Percentiles rank a stretch among this genome's conserved stretches.
These are phyloP conservation scores for Paracoccidioides brasiliensis DNA, from an alignment of 2,329 filamentous ascomycete species.

Conservation along the genomic window DNA sequence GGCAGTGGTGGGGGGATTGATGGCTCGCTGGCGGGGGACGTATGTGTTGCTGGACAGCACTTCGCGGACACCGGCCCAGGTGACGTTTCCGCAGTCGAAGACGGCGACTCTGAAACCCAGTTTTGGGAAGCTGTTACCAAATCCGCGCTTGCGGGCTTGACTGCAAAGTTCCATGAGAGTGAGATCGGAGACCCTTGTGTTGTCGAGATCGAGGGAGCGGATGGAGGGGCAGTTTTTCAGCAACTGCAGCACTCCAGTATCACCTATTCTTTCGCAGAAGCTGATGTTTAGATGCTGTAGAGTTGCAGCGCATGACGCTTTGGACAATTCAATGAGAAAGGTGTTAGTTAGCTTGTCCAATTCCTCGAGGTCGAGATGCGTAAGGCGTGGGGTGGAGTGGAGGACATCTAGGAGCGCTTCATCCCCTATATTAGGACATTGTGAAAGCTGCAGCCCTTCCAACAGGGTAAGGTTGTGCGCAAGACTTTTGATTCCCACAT, in stretches of 20 bases:
- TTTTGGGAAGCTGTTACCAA: slow-evolving; percentile 36
- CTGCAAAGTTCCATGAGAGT: slow-evolving; percentile 71
- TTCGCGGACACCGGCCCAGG: slow-evolving; percentile 82
- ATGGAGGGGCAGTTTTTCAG: slow-evolving; percentile 62
- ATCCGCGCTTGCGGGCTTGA: slow-evolving; percentile 57
- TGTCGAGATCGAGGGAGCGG: slow-evolving; percentile 71
- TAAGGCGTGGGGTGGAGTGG: slow-evolving; percentile 61
- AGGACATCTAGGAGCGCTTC: slow-evolving; percentile 58
- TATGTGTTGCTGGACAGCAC: slow-evolving; percentile 76
- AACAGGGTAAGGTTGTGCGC: slow-evolving; percentile 64
- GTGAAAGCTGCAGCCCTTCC: slow-evolving; percentile 70
- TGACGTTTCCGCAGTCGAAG: slow-evolving; percentile 85
- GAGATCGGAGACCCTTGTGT: slow-evolving; percentile 79
- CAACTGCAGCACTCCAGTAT: slow-evolving; percentile 69
- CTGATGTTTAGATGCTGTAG: slow-evolving; percentile 76
- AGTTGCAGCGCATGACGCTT: slow-evolving; percentile 55
- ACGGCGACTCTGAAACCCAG: slow-evolving; percentile 64
- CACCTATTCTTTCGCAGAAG: slow-evolving; percentile 76
- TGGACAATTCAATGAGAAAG: slow-evolving; percentile 60
- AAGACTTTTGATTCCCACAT: slow-evolving; percentile 55
- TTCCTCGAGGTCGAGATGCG: slow-evolving; percentile 83
- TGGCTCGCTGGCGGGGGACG: slow-evolving; percentile 38
- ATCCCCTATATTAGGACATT: slow-evolving; percentile 63
- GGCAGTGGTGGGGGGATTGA: slow-evolving; percentile 19
- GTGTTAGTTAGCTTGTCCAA: slow-evolving; percentile 63